These are phyloP conservation scores for Selenicereus undatus DNA, from an alignment of 148 eudicot species.

Conservation along the genomic window DNA sequence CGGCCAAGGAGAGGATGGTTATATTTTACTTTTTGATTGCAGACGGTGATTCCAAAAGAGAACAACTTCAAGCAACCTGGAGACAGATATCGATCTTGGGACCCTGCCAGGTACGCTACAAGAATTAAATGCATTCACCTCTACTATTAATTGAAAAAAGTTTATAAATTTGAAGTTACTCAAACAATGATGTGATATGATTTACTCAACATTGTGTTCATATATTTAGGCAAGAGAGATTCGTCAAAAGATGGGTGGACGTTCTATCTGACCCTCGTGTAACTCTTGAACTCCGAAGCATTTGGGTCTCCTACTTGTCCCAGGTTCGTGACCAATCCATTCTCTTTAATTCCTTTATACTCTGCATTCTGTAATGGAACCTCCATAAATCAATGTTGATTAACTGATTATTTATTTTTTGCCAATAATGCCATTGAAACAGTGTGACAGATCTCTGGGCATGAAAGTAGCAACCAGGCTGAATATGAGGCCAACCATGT, in stretches of 20 bases:
- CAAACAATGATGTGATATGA: background rate
- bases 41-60: constrained; percentile 71
- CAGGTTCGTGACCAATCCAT: constrained; percentile 43
- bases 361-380: too few relatives aligned
- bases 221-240: constrained; percentile 66
- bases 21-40: constrained; percentile 16
- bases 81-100: constrained; percentile 73
- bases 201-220: background rate
- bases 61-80: constrained; percentile 97
- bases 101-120: constrained; percentile 58
- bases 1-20: background rate
- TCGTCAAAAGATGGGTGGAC: constrained; percentile 59
- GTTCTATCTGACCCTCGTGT: constrained; percentile 71
- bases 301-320: constrained; percentile 89
- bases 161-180: background rate
- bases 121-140: background rate
- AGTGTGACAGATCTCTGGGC: constrained; percentile 80
- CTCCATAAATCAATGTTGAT: background rate
- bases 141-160: background rate
- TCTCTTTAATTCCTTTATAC: background rate
- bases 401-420: constrained; percentile 1
- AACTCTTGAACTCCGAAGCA: constrained; percentile 76
- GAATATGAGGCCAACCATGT: constrained; percentile 65
- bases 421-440: constrained; percentile 11
- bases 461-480: constrained; percentile 79